Evolutionary conservation across 768 basidiomycete species (phyloP), one percentile per base, ranked within the genome.

Genomic region (Crassisporium funariophilum): DNA sequence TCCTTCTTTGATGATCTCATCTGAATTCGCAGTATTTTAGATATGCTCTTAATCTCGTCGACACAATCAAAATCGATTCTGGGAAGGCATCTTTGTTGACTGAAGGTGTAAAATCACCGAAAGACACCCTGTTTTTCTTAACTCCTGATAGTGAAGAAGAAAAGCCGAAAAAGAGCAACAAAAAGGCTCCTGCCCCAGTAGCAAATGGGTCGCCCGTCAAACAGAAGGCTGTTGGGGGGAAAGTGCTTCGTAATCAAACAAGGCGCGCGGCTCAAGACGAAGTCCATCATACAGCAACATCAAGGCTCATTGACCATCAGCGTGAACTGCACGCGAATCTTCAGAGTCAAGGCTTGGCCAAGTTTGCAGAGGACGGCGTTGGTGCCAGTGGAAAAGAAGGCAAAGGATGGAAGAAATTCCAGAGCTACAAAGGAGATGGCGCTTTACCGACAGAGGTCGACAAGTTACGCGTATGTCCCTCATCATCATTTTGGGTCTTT

Each of bases 341-440:
- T 35, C 93, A 97, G 58, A 65, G 75, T 2, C 86, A 87, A 34
- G 97, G 95, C 12, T 60, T 98, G 31, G 79, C 86, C 49, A 86
- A 82, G 60, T 97, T 83, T 63, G 88, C 90, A 1, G 90, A 91
- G 58, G 88, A 86, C 45, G 90, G 86, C 5, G 84, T 79, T 24
- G 89, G 82, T 0, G 71, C 73, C 16, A 79, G 79, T 33, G 87
- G 86, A 11, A 92, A 91, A 56, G 86, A 94, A 59, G 91, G 91
- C 27, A 98, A 98, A 65, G 81, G 84, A 11, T 95, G 94, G 88
- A 95, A 95, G 65, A 82, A 85, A 51, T 98, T 95, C 73, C 92
- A 92, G 71, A 95, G 93, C 57, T 99, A 98, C 69, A 93, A 93
- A 68, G 88, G 95, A 24, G 95, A 99, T 61, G 90, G 78, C 11